phyloP scores from a whole-genome alignment of 768 basidiomycete species.

The Pleurotus giganteus region DNA sequence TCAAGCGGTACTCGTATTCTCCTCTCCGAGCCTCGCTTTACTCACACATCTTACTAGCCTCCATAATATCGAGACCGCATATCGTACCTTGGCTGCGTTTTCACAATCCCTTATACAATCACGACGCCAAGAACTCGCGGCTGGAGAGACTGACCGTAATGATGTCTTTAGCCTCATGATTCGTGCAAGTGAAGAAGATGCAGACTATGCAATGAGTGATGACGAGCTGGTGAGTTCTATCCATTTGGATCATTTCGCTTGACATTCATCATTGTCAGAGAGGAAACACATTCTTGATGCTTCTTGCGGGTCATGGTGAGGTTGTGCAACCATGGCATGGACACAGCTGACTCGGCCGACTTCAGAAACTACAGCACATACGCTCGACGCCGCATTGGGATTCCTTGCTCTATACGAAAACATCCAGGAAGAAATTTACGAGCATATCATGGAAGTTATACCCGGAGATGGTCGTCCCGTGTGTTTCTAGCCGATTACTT shows the following conservation, averaged over 20 bases:
- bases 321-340: background rate
- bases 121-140: constrained; percentile 26
- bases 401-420: constrained; percentile 43
- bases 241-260: background rate
- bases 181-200: constrained; percentile 37
- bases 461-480: constrained; percentile 32
- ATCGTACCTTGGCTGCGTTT: constrained; percentile 28
- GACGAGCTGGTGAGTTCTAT: constrained; percentile 26
- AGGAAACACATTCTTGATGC: constrained; percentile 48
- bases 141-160: background rate
- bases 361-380: constrained; percentile 49
- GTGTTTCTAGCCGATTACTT: background rate
- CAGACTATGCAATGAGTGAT: constrained; percentile 36
- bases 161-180: constrained; percentile 38
- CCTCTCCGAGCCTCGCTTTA: too few species aligned
- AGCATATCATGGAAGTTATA: constrained; percentile 39
- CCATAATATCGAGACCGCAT: constrained; percentile 29
- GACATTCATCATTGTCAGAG: constrained; percentile 18
- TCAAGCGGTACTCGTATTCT: too few species aligned
- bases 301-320: constrained; percentile 59
- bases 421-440: constrained; percentile 44
- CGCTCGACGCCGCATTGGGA: constrained; percentile 44
- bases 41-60: too few species aligned
- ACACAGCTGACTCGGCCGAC: background rate
- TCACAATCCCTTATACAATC: constrained; percentile 35